Evolutionary conservation across 129 eudicot species (phyloP), one percentile per base, ranked within the genome.

Genomic region (Apium graveolens): DNA sequence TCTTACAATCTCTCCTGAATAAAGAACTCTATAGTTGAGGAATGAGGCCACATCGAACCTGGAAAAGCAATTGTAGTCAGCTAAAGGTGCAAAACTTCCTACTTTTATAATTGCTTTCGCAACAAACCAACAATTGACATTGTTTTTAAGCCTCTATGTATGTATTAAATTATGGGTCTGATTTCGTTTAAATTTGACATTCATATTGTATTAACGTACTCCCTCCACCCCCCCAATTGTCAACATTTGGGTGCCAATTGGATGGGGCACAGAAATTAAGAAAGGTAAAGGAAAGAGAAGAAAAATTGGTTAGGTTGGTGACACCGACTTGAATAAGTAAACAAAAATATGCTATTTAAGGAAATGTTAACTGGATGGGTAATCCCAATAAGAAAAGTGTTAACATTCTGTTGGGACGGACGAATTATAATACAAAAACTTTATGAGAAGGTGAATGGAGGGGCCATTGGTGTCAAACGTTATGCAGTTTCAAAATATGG

Each of bases 11-110:
- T 91, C 97, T 37, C 97, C 97, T 16, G 87, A 53, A 78, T 57
- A 34, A 70, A 87, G 82, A 80, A 89, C 74, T 80, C 96, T 80
- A 85, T 81, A 90, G 83, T 80, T 90, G 80, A 90, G 91, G 80
- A 94, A 91, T 37, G 92, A 70, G 83, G 84, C 92, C 68, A 94
- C 98, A 71, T 94, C 98, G 83, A 75, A 94, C 98, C 98, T 91
- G 85, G 20, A 70, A 90, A 51, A 65, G 46, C 78, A 76, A 70
- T 60, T 42, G 42, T 21, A 60, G 20, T 51, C 63, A 68, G 76
- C 66, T 42, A 55, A 16, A 42, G 38, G 38, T 21, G 37, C 32
- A 39, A 7, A 43, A 48, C 35, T 21, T 14, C 20, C 49, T 27
- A 29, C 44, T 63, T 16, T 20, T 20, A 24, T 24, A 39, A 26